These are phyloP conservation scores for Hsuehochloa calcarea DNA, from an alignment of 176 grass and related monocot species.

Conservation along the genomic window DNA sequence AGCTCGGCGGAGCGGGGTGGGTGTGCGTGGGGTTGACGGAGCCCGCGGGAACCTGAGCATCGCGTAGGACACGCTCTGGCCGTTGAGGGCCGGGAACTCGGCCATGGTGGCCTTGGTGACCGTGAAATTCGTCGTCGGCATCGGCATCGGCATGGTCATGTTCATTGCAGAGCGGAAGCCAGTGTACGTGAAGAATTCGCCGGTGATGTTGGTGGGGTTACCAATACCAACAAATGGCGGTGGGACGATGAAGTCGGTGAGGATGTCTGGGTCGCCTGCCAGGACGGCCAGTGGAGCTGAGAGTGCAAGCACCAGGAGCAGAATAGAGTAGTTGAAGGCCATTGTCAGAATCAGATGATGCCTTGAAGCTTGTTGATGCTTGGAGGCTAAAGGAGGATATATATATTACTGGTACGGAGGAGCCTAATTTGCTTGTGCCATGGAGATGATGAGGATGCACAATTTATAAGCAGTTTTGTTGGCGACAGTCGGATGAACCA, in stretches of 20 bases:
- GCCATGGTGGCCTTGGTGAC: not conserved
- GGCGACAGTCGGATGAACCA: not conserved
- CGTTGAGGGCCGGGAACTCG: slow-evolving; percentile 53
- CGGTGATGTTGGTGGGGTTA: slow-evolving; percentile 30
- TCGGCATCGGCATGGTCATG: not conserved
- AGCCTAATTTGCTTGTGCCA: not conserved
- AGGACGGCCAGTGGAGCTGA: not conserved
- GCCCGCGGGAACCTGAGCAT: not conserved
- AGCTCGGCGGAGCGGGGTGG: slow-evolving; percentile 64
- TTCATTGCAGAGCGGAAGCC: no score
- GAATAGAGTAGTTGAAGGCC: not conserved
- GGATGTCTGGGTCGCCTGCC: slow-evolving; percentile 45
- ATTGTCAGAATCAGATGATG: not conserved
- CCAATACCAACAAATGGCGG: rapidly evolving
- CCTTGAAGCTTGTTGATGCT: not conserved
- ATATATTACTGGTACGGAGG: not conserved
- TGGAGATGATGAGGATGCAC: no score
- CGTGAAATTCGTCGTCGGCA: no score
- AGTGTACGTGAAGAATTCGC: slow-evolving; percentile 24
- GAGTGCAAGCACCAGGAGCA: not conserved
- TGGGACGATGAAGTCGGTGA: slow-evolving; percentile 30
- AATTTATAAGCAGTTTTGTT: not conserved
- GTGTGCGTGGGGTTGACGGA: slow-evolving; percentile 52
- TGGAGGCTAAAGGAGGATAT: not conserved
- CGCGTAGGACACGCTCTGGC: slow-evolving; percentile 48